phyloP scores from a whole-genome alignment of 1,284 basidiomycete species.

The Meripilus lineatus region DNA sequence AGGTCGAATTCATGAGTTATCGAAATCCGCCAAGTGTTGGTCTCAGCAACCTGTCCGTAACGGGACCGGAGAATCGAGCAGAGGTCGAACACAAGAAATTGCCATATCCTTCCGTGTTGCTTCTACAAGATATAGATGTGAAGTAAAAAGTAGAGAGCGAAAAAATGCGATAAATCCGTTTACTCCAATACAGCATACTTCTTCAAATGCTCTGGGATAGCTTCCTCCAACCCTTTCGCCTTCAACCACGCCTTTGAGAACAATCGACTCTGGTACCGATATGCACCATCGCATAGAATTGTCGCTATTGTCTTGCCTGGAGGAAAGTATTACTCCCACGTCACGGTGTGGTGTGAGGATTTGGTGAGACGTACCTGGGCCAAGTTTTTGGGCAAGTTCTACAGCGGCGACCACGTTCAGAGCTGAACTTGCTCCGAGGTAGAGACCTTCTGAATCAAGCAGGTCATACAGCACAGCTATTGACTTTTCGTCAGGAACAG shows the following conservation, averaged over 20 bases:
- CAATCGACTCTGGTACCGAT: constrained; percentile 92
- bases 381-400: constrained; percentile 83
- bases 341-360: not conserved
- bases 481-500: constrained; percentile 85
- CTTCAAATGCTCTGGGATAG: constrained; percentile 82
- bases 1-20: too few species aligned
- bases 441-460: constrained; percentile 90
- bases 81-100: too few species aligned
- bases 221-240: constrained; percentile 73
- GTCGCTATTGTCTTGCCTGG: constrained; percentile 86
- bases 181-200: constrained; percentile 89
- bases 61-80: not conserved
- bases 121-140: not conserved
- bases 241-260: constrained; percentile 96
- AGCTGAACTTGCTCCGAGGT: constrained; percentile 94
- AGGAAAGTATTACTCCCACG: constrained; percentile 7
- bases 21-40: too few species aligned
- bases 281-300: constrained; percentile 92
- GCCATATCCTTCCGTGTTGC: constrained; percentile 17
- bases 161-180: too few species aligned
- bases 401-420: constrained; percentile 94
- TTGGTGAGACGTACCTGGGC: constrained; percentile 52
- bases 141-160: too few species aligned
- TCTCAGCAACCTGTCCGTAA: not conserved
- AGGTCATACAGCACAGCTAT: constrained; percentile 94